A percentile compares a stretch with the other conserved stretches of the same genome.
Conservation (phyloP, 352 stramenopile genomes). For the Globisporangium parvum region DNA sequence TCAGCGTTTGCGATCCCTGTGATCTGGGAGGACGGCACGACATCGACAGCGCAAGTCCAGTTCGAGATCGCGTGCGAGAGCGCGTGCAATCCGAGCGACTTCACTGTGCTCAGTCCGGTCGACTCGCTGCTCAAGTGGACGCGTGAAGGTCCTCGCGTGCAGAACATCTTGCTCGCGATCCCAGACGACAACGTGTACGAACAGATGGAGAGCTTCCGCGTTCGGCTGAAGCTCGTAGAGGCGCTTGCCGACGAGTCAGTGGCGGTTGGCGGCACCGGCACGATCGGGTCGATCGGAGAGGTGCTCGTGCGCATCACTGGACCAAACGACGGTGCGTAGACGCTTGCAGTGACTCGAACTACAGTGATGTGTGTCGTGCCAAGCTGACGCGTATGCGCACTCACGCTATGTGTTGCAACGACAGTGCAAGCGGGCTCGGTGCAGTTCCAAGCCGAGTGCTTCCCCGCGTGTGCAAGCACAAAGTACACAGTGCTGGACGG, state of each 20-base stretch:
- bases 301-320: constrained; percentile 48
- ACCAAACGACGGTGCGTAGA: constrained; percentile 40
- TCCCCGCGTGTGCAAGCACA: constrained; percentile 41
- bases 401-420: not conserved
- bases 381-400: not conserved
- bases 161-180: constrained; percentile 44
- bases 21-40: constrained; percentile 53
- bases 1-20: constrained; percentile 37
- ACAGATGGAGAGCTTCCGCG: constrained; percentile 34
- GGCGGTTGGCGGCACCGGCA: constrained; percentile 17
- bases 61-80: constrained; percentile 43
- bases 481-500: constrained; percentile 42
- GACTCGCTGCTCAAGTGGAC: constrained; percentile 38
- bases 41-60: constrained; percentile 25
- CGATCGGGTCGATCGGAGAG: constrained; percentile 34
- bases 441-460: constrained; percentile 67
- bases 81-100: constrained; percentile 39
- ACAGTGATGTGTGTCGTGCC: no score
- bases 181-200: constrained; percentile 49
- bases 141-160: constrained; percentile 19
- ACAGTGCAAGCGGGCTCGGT: constrained; percentile 33
- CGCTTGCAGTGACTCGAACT: no score
- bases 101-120: constrained; percentile 24
- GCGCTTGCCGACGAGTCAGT: constrained; percentile 9
- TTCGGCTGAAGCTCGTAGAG: constrained; percentile 31